These are phyloP conservation scores for Pochonia chlamydosporia DNA, from an alignment of 2,329 filamentous ascomycete genomes.

Conservation along the genomic window DNA sequence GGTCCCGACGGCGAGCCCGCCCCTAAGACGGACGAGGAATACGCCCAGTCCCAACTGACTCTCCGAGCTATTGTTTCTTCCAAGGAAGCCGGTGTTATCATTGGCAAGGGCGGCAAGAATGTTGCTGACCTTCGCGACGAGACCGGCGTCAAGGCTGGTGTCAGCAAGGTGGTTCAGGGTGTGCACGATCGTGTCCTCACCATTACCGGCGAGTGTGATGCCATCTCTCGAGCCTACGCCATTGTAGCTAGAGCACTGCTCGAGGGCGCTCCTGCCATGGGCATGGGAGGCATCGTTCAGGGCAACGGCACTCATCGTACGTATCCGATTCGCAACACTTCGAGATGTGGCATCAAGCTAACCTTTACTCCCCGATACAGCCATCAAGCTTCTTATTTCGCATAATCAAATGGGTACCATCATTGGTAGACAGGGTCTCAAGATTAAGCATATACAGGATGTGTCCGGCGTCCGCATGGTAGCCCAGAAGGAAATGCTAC, in stretches of 20 bases:
- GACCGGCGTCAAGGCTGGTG: constrained; percentile 94
- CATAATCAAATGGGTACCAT: constrained; percentile 99
- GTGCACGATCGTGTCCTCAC: constrained; percentile 96
- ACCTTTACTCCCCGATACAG: constrained; percentile 45
- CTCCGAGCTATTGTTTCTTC: constrained; percentile 96
- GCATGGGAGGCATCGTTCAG: constrained; percentile 86
- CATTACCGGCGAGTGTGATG: constrained; percentile 83
- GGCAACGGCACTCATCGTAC: constrained; percentile 91
- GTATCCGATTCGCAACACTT: constrained; percentile 6
- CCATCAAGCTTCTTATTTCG: constrained; percentile 95
- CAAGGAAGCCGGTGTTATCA: constrained; percentile 98
- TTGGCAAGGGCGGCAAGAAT: constrained; percentile 97
- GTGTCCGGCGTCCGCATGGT: constrained; percentile 97
- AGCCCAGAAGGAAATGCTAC: constrained; percentile 98
- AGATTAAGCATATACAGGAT: constrained; percentile 99
- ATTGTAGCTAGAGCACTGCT: constrained; percentile 87
- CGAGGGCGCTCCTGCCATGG: constrained; percentile 89
- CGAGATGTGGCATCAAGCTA: not conserved
- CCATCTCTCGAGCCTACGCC: constrained; percentile 86
- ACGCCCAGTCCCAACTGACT: constrained; percentile 85
- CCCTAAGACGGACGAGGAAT: constrained; percentile 95
- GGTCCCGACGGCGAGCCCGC: constrained; percentile 70
- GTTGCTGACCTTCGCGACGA: constrained; percentile 95
- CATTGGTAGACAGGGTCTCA: constrained; percentile 91
- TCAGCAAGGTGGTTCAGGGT: constrained; percentile 97